Percentiles rank a stretch among this genome's conserved stretches.
Conservation (phyloP, 257 asterid genomes). For the Ehretia macrophylla region DNA sequence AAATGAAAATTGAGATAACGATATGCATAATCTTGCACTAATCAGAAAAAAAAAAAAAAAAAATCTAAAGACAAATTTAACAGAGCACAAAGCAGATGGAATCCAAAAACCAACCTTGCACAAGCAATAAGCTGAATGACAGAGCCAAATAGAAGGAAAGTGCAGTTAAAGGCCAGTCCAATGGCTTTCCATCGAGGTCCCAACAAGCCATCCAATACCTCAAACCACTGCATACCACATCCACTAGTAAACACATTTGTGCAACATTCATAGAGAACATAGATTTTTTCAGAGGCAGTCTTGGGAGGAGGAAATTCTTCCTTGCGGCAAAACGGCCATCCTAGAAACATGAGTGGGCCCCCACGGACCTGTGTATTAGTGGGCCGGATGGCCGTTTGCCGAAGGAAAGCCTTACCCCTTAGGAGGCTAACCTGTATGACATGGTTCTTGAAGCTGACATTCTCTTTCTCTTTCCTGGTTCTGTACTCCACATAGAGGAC, state of each 20-base stretch:
- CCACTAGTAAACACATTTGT: too few species aligned
- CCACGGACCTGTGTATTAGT: too few species aligned
- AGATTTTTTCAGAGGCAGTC: not conserved
- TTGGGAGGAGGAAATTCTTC: too few species aligned
- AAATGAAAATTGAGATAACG: not conserved
- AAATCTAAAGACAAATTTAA: not conserved
- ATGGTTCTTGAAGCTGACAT: constrained; percentile 78
- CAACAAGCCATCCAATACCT: constrained; percentile 79
- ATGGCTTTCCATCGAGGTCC: constrained; percentile 85
- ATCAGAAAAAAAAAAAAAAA: not conserved
- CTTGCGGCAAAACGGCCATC: too few species aligned
- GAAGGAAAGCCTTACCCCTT: too few species aligned
- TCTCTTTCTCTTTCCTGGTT: constrained; percentile 75
- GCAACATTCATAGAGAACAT: too few species aligned
- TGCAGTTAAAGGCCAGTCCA: constrained; percentile 81
- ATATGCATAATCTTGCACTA: not conserved
- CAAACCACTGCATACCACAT: constrained; percentile 59
- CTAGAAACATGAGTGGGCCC: too few species aligned
- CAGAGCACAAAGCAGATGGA: not conserved
- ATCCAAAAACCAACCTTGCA: constrained; percentile 46
- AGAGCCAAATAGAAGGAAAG: constrained; percentile 72
- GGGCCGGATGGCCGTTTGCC: too few species aligned
- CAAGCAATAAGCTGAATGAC: constrained; percentile 91
- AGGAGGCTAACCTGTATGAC: constrained; percentile 62
- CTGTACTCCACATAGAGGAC: constrained; percentile 74